Percentiles rank a stretch among this genome's conserved stretches.
Conservation (phyloP, 75 land plant species). For the Picea sitchensis region DNA sequence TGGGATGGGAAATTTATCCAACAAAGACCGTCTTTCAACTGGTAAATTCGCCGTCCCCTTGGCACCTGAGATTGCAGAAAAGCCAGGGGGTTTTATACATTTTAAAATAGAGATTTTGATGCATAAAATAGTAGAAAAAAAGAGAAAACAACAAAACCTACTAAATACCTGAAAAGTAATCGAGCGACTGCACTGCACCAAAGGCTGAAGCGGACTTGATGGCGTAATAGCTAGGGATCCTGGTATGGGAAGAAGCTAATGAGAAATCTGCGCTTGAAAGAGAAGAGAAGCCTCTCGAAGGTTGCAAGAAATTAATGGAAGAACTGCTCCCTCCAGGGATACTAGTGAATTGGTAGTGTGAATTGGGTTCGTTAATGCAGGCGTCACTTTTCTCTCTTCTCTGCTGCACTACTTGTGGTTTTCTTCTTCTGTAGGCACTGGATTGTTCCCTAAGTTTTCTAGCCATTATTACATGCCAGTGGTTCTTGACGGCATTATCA, state of each 20-base stretch:
- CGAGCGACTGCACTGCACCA: neutral
- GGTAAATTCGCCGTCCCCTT: neutral
- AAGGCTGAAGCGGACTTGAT: neutral
- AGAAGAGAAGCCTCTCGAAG: neutral
- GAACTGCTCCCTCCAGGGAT: neutral
- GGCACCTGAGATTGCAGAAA: neutral
- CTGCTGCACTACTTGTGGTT: neutral
- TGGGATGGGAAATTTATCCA: neutral
- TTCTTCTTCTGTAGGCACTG: constrained; percentile 19
- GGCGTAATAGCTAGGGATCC: neutral
- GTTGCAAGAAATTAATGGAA: neutral
- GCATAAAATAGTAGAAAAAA: neutral
- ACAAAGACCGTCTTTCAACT: neutral
- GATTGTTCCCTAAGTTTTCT: constrained; percentile 44
- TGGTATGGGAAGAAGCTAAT: neutral
- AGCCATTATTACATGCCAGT: constrained; percentile 63
- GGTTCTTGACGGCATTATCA: constrained; percentile 59
- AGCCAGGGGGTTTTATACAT: neutral
- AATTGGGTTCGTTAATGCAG: neutral
- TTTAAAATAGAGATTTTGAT: neutral
- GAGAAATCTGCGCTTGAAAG: neutral
- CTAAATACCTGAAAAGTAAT: neutral
- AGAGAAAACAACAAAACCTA: too few species aligned
- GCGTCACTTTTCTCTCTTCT: neutral
- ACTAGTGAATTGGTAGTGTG: neutral